phyloP scores from a whole-genome alignment of 306 rosid species.

The Quercus cerris region DNA sequence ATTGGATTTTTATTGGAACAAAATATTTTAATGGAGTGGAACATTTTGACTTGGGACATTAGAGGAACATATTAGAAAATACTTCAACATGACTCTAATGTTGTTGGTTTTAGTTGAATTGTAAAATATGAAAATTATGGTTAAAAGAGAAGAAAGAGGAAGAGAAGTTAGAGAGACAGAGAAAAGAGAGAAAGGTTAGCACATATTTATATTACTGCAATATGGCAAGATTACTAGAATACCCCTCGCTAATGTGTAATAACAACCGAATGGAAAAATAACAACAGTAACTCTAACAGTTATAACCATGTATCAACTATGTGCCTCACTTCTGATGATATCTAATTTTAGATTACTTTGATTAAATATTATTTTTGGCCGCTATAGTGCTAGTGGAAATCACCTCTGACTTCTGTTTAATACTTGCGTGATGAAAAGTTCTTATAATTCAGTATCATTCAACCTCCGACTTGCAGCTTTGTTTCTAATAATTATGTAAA shows the following conservation, averaged over 20 bases:
- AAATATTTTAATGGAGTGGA: not conserved
- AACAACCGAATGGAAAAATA: too few relatives aligned
- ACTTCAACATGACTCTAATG: not conserved
- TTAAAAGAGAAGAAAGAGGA: too few relatives aligned
- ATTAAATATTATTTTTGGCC: not conserved
- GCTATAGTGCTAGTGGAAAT: not conserved
- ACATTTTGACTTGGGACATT: not conserved
- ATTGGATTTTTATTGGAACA: not conserved
- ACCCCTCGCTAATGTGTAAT: too few relatives aligned
- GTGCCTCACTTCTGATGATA: not conserved
- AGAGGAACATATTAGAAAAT: not conserved
- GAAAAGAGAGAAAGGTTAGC: too few relatives aligned
- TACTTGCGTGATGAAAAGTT: not conserved
- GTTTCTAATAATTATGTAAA: too few relatives aligned
- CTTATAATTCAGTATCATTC: not conserved
- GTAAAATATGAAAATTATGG: too few relatives aligned
- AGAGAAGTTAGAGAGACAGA: too few relatives aligned
- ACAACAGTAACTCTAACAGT: too few relatives aligned
- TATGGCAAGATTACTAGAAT: too few relatives aligned
- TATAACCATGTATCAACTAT: not conserved
- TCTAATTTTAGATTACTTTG: not conserved
- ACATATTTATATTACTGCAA: too few relatives aligned
- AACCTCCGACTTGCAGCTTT: not conserved
- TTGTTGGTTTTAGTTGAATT: too few relatives aligned
- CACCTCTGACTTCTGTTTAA: not conserved